Evolutionary conservation across 2,329 filamentous ascomycete genomes (phyloP), one percentile per base, ranked within the genome.

Genomic region (Nothopassalora personata): DNA sequence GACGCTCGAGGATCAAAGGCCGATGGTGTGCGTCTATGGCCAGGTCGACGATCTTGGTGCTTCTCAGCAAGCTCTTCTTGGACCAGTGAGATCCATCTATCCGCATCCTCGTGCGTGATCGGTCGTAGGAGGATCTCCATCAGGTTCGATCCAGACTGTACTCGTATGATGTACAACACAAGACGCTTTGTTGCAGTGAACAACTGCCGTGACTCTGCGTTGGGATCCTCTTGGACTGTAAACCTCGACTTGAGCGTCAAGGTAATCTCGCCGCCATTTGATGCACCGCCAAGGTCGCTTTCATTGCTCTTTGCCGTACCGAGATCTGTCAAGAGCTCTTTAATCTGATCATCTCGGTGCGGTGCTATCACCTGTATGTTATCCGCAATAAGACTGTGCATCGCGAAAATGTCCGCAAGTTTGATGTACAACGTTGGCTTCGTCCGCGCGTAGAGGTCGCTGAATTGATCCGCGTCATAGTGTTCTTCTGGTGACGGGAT

Each of bases 341-440:
- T 89, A 58, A 99, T 82, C 60, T 91, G 83, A 72, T 99, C 94
- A 66, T 97, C 93, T 34, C 89, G 85, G 61, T 80, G 83, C 1
- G 90, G 88, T 67, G 90, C 95, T 61, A 97, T 86, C 58, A 81
- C 80, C 5, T 86, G 79, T 52, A 97, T 83, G 67, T 97, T 91
- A 27, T 86, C 81, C 3, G 90, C 87, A 56, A 97, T 83, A 23
- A 97, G 82, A 64, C 88, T 91, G 76, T 99, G 95, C 60, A 99
- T 93, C 52, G 93, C 90, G 73, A 99, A 97, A 58, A 99, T 92
- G 73, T 99, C 94, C 15, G 89, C 85, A 84, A 99, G 93, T 78
- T 99, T 99, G 79, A 99, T 96, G 78, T 97, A 99, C n/a, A 99
- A 81, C 0, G 93, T 97, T 6, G 94, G 94, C 75, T 96, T 96